A percentile compares a stretch with the other conserved stretches of the same genome.
phyloP scores from a whole-genome alignment of 2,329 filamentous ascomycete species.

The Neofusicoccum sp. region DNA sequence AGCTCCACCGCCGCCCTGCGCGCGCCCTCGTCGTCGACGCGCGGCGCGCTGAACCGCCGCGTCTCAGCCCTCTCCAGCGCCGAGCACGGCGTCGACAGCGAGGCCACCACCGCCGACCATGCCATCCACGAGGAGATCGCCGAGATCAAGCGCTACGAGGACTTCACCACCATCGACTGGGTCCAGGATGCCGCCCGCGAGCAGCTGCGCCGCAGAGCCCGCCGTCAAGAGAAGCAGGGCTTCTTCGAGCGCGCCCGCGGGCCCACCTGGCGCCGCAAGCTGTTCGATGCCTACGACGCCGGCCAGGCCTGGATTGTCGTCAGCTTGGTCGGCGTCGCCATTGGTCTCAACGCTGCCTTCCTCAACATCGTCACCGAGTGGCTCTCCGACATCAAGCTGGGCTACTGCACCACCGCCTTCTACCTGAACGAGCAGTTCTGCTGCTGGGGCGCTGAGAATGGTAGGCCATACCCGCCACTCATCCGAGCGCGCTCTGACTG shows the following conservation, averaged over 20 bases:
- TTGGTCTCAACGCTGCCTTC: slow-evolving; percentile 88
- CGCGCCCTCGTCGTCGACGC: slow-evolving; percentile 49
- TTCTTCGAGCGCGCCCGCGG: slow-evolving; percentile 68
- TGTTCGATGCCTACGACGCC: slow-evolving; percentile 88
- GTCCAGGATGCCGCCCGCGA: slow-evolving; percentile 95
- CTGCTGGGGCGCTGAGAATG: slow-evolving; percentile 92
- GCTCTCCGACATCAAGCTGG: slow-evolving; percentile 91
- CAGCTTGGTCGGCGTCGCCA: slow-evolving; percentile 86
- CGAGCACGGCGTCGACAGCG: slow-evolving; percentile 60
- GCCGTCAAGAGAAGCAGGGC: slow-evolving; percentile 68
- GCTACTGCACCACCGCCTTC: slow-evolving; percentile 93
- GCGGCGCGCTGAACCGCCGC: slow-evolving; percentile 62
- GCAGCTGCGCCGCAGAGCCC: slow-evolving; percentile 74
- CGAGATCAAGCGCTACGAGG: slow-evolving; percentile 97
- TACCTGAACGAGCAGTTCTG: slow-evolving; percentile 98
- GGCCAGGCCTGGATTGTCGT: slow-evolving; percentile 98
- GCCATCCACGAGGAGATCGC: slow-evolving; percentile 92
- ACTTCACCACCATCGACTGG: slow-evolving; percentile 99
- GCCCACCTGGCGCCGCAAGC: slow-evolving; percentile 74
- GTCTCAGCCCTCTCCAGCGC: slow-evolving; percentile 65
- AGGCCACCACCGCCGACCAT: slow-evolving; percentile 58
- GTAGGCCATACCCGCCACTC: slow-evolving; percentile 40
- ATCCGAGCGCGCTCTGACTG: neutral
- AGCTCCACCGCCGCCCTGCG: slow-evolving; percentile 35
- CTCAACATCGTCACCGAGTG: slow-evolving; percentile 96